phyloP scores from a whole-genome alignment of 2,329 filamentous ascomycete genomes.

The Aspergillus puulaauensis region DNA sequence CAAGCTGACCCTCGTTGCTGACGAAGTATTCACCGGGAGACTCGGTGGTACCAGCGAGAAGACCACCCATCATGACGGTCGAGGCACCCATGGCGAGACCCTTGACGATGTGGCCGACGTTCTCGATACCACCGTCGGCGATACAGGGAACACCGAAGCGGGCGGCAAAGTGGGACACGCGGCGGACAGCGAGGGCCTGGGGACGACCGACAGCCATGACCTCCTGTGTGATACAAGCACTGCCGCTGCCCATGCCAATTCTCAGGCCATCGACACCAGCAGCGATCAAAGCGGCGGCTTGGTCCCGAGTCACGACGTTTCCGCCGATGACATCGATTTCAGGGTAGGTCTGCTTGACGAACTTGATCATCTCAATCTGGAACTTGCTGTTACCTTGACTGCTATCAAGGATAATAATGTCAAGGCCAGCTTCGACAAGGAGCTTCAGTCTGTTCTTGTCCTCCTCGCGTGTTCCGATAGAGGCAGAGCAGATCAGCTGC shows the following conservation, averaged over 20 bases:
- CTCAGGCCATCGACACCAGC: slow-evolving; percentile 94
- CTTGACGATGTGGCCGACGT: slow-evolving; percentile 98
- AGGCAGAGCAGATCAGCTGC: slow-evolving; percentile 92
- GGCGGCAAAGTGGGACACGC: slow-evolving; percentile 83
- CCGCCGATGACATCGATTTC: slow-evolving; percentile 91
- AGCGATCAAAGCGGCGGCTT: slow-evolving; percentile 87
- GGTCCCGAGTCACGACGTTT: slow-evolving; percentile 97
- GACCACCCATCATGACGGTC: slow-evolving; percentile 98
- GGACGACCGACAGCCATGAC: slow-evolving; percentile 98
- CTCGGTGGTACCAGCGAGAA: slow-evolving; percentile 94
- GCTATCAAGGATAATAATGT: slow-evolving; percentile 93
- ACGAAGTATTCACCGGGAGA: slow-evolving; percentile 97
- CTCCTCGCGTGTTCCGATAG: slow-evolving; percentile 91
- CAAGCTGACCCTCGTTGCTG: slow-evolving; percentile 92
- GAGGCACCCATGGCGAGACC: slow-evolving; percentile 90
- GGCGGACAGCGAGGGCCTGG: slow-evolving; percentile 89
- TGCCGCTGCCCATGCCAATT: slow-evolving; percentile 98
- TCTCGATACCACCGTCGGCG: slow-evolving; percentile 96
- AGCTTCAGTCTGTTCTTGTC: slow-evolving; percentile 84
- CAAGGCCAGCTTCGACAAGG: slow-evolving; percentile 90
- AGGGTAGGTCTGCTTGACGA: slow-evolving; percentile 84
- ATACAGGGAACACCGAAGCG: slow-evolving; percentile 97
- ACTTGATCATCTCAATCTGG: slow-evolving; percentile 98
- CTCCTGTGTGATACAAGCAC: slow-evolving; percentile 98
- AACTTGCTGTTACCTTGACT: slow-evolving; percentile 98